These are phyloP conservation scores for Globisporangium recalcitrans DNA, from an alignment of 352 stramenopile genomes.

Conservation along the genomic window DNA sequence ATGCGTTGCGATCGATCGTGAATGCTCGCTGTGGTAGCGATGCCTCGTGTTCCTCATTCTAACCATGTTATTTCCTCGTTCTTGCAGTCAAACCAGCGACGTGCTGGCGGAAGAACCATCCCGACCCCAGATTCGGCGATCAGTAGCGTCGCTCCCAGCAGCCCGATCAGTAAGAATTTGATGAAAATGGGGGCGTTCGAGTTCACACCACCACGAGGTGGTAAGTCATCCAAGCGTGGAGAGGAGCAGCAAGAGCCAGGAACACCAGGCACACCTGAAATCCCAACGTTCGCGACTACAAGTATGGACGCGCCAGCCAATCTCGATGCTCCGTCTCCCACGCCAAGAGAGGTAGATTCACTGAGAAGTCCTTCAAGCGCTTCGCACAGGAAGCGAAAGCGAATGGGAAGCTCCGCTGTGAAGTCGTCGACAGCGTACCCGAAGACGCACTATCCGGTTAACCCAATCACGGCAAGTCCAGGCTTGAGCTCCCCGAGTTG, in stretches of 20 bases:
- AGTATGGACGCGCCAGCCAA: conserved; percentile 25
- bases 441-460: conserved; percentile 42
- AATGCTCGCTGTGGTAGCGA: too few species aligned
- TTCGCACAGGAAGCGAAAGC: conserved; percentile 47
- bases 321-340: conserved; percentile 15
- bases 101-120: conserved; percentile 17
- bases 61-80: not conserved
- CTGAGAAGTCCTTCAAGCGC: conserved; percentile 20
- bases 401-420: conserved; percentile 17
- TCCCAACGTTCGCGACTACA: conserved; percentile 50
- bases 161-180: conserved; percentile 70
- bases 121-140: conserved; percentile 61
- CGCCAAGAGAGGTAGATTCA: not conserved
- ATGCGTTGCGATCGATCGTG: conserved; percentile 1
- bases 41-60: too few species aligned
- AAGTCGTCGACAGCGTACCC: conserved; percentile 38
- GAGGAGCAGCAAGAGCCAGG: conserved; percentile 22
- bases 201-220: conserved; percentile 47
- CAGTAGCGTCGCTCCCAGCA: conserved; percentile 63
- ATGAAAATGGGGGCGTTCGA: conserved; percentile 82
- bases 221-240: conserved; percentile 23
- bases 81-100: conserved; percentile 17
- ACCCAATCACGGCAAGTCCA: conserved; percentile 21
- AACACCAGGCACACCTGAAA: conserved; percentile 39
- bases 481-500: conserved; percentile 13